These are phyloP conservation scores for Metschnikowia similis DNA, from an alignment of 805 yeast genomes.

Conservation along the genomic window DNA sequence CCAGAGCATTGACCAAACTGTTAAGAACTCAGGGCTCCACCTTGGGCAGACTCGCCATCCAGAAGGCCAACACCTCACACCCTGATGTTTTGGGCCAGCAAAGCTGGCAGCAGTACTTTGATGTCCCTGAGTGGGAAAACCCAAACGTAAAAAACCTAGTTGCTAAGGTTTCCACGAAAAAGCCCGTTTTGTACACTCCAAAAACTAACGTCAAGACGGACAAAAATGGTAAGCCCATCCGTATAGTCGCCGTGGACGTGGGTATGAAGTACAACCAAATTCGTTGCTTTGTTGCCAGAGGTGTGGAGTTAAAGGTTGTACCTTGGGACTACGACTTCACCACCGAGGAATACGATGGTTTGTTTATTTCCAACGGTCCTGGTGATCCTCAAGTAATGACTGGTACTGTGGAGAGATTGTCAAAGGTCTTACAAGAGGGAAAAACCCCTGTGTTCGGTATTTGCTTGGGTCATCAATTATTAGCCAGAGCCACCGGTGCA, in stretches of 20 bases:
- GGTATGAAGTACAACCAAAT: conserved; percentile 98
- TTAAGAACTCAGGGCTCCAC: conserved; percentile 92
- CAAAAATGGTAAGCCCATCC: conserved; percentile 70
- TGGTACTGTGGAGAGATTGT: conserved; percentile 58
- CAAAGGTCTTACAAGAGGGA: conserved; percentile 53
- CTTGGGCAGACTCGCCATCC: conserved; percentile 79
- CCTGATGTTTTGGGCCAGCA: conserved; percentile 28
- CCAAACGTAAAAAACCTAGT: conserved; percentile 92
- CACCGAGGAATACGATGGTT: conserved; percentile 83
- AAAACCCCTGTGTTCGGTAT: conserved; percentile 94
- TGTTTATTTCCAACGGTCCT: conserved; percentile 96
- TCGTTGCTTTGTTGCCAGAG: conserved; percentile 92
- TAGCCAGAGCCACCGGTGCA: conserved; percentile 95
- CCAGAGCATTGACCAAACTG: conserved; percentile 89
- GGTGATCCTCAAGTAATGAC: conserved; percentile 95
- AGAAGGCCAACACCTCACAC: conserved; percentile 34
- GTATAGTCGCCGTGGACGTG: conserved; percentile 89
- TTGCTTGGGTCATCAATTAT: conserved; percentile 95
- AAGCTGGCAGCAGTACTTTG: conserved; percentile 61
- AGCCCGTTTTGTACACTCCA: conserved; percentile 77
- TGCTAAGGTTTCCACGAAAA: conserved; percentile 77
- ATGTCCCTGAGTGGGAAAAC: conserved; percentile 84
- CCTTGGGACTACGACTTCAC: conserved; percentile 92
- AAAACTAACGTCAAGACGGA: conserved; percentile 48
- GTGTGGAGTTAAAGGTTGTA: conserved; percentile 92